Conservation (phyloP, 73 alveolate genomes). For the Durusdinium trenchii region DNA sequence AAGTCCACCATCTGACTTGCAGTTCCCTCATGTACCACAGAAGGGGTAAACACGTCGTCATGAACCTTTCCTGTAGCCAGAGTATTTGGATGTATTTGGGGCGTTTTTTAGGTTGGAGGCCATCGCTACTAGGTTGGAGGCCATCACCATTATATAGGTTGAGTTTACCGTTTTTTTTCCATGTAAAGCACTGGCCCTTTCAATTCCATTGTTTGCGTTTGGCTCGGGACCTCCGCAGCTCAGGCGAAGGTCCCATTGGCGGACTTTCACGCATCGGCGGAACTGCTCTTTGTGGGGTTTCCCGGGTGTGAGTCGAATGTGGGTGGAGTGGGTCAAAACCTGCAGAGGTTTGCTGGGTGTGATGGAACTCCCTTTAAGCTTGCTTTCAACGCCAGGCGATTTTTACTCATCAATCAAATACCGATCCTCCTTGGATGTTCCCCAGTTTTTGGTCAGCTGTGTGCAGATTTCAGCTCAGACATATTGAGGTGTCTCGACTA, state of each 20-base stretch:
- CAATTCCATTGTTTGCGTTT: neutral
- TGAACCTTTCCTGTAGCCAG: no score
- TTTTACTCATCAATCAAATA: no score
- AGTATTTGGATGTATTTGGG: neutral
- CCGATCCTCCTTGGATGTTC: neutral
- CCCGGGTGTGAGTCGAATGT: neutral
- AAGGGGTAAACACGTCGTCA: no score
- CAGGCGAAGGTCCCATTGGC: constrained; percentile 93
- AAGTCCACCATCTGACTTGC: no score
- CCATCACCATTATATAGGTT: no score
- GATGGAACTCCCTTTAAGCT: neutral
- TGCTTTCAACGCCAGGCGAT: no score
- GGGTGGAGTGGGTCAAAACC: neutral
- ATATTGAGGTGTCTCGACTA: constrained; percentile 62
- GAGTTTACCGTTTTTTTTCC: neutral
- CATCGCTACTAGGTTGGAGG: no score
- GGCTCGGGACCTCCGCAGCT: neutral
- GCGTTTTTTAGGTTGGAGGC: neutral
- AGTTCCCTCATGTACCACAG: no score
- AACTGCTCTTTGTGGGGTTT: constrained; percentile 40
- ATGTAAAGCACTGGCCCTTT: neutral
- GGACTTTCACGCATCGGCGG: constrained; percentile 67
- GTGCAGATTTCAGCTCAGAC: no score
- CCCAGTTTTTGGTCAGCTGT: neutral
- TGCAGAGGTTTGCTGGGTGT: neutral